A percentile compares a stretch with the other conserved stretches of the same genome.
These are phyloP conservation scores for Aristolochia californica DNA, from an alignment of 164 flowering plant genomes.

Conservation along the genomic window DNA sequence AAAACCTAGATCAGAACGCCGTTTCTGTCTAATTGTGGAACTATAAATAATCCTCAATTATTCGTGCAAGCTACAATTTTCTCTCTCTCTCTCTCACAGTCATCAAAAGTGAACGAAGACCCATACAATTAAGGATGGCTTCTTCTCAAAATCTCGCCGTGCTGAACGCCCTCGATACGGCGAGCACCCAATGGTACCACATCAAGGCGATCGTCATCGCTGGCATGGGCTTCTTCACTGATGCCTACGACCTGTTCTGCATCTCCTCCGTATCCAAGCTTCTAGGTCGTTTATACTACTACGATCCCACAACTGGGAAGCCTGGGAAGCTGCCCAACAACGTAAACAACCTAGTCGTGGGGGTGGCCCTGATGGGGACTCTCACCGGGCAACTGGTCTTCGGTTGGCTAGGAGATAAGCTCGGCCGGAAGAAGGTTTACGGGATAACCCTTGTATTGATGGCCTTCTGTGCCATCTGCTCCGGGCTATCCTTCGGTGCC, in stretches of 20 bases:
- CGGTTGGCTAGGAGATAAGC: conserved; percentile 46
- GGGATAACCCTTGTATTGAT: conserved; percentile 43
- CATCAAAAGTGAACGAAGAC: too few relatives aligned
- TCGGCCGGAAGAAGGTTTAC: conserved; percentile 44
- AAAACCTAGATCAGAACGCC: too few relatives aligned
- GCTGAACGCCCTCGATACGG: conserved; percentile 36
- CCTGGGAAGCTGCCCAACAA: conserved; percentile 33
- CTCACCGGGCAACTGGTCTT: conserved; percentile 38
- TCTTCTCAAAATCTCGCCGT: conserved; percentile 11
- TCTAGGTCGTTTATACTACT: conserved; percentile 40
- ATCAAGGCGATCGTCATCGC: conserved; percentile 38
- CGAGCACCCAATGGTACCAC: conserved; percentile 48
- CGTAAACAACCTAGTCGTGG: conserved; percentile 28
- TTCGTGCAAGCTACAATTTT: too few relatives aligned
- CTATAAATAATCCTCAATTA: too few relatives aligned
- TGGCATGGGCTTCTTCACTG: conserved; percentile 60
- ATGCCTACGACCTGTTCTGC: conserved; percentile 53
- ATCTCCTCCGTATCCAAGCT: conserved; percentile 43
- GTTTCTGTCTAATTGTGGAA: too few relatives aligned
- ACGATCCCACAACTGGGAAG: neutral
- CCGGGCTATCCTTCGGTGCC: conserved; percentile 41
- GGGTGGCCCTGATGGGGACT: conserved; percentile 43
- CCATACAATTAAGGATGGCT: neutral
- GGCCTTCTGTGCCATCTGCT: conserved; percentile 40
- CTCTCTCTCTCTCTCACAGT: too few relatives aligned